phyloP scores from a whole-genome alignment of 1,284 basidiomycete genomes.

The Bondarzewia mesenterica region DNA sequence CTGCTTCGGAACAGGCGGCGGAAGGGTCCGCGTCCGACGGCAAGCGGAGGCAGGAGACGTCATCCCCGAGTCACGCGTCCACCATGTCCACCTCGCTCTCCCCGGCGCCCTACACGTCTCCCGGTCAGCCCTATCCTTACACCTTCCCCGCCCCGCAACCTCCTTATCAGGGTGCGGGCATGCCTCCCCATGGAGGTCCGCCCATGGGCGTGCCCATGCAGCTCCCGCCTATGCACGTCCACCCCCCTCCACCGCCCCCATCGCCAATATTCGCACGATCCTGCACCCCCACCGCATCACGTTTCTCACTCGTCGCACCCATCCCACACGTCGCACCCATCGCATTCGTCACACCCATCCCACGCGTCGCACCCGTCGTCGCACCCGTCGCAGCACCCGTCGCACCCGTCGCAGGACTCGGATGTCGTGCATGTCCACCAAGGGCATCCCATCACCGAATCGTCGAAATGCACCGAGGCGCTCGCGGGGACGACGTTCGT shows the following conservation, averaged over 20 bases:
- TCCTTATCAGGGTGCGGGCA: conserved; percentile 6
- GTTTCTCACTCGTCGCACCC: conserved; percentile 5
- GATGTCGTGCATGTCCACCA: conserved; percentile 33
- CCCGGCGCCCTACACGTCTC: conserved; percentile 12
- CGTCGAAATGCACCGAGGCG: conserved; percentile 42
- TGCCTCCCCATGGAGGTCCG: conserved; percentile 2
- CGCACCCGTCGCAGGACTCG: conserved; percentile 4
- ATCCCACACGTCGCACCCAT: not conserved
- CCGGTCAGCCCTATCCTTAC: conserved; percentile 11
- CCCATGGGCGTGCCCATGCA: conserved; percentile 2
- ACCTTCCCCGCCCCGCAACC: conserved; percentile 15
- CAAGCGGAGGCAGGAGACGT: conserved; percentile 8
- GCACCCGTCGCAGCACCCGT: conserved; percentile 1
- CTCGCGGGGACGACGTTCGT: conserved; percentile 61
- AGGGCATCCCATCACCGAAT: conserved; percentile 35
- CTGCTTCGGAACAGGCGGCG: conserved; percentile 14
- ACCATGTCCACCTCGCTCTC: conserved; percentile 14
- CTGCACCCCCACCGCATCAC: not conserved
- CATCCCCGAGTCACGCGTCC: conserved; percentile 7
- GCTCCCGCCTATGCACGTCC: conserved; percentile 6
- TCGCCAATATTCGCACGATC: conserved; percentile 3
- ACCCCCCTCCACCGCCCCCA: conserved; percentile 5
- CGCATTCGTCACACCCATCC: conserved; percentile 4
- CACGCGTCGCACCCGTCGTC: conserved; percentile 3
- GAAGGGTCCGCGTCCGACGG: conserved; percentile 5